Base-by-base conservation (phyloP, 495 filamentous ascomycete genomes). In the Aspergillus ellipticus region DNA sequence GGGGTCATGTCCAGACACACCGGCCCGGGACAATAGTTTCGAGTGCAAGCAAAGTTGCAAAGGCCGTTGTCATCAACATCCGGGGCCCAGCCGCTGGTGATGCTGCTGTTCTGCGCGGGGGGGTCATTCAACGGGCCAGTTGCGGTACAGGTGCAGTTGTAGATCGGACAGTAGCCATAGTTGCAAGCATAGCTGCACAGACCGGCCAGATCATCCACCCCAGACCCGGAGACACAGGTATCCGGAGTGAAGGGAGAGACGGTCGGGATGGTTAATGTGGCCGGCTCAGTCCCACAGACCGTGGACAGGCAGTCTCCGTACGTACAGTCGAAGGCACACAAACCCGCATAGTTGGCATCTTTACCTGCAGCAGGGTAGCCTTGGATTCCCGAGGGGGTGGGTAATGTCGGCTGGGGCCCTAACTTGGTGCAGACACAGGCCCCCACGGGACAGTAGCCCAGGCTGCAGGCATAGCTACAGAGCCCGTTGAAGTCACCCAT, bases 81-180 rank as follows among this genome's bases (percentile, higher is more conserved):
- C n/a, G n/a, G n/a, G n/a, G n/a, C n/a, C n/a, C n/a, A n/a, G n/a
- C n/a, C n/a, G n/a, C n/a, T n/a, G n/a, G n/a, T n/a, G n/a, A n/a
- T n/a, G n/a, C n/a, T n/a, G n/a, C n/a, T n/a, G n/a, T 7, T 28
- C 24, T 28, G 24, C 7, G 24, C 24, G 24, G 24, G 3, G 24
- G 24, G 24, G 7, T 28, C 41, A 20, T 50, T 51, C 16, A 60
- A 29, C 0, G 46, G 22, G 9, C 61, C 61, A 0, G 20, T 37
- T 0, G 21, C 51, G 4, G 57, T 60, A 42, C 61, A 60, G 5
- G 28, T 53, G 31, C 61, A 64, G 6, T 26, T 20, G 22, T 56
- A 4, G 19, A 58, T 57, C 2, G 62, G 55, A 28, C 58, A 64
- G 39, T 46, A 64, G 15, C 62, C 62, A 17, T 51, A 51, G 15